Conservation (phyloP, 139 green algal genomes). For the Limnomonas spitsbergensis region DNA sequence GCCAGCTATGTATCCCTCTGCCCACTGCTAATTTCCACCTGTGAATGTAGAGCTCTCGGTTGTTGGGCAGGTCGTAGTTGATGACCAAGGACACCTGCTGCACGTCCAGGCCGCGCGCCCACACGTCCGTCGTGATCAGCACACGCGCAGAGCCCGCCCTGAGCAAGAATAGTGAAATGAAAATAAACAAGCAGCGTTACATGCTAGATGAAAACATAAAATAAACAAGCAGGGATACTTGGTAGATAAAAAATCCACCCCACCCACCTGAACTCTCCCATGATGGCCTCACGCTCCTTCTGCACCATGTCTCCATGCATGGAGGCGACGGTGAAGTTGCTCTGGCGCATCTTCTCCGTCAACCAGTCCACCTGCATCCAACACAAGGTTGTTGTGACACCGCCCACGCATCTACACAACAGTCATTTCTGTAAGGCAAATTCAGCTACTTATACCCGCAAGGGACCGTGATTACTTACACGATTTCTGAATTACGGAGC, state of each 20-base stretch:
- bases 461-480: no score
- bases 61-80: constrained; percentile 99
- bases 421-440: no score
- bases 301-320: constrained; percentile 99
- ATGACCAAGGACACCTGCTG: constrained; percentile 98
- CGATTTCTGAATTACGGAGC: no score
- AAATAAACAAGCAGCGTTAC: constrained; percentile 3
- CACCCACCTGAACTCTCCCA: constrained; percentile 84
- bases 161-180: constrained; percentile 6
- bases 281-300: constrained; percentile 97
- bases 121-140: constrained; percentile 98
- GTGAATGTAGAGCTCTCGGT: constrained; percentile 98
- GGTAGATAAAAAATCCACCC: no score
- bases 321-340: constrained; percentile 96
- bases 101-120: constrained; percentile 96
- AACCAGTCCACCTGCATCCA: constrained; percentile 95
- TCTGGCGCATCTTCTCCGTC: constrained; percentile 92
- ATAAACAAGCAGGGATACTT: no score
- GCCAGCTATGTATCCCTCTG: no score
- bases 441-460: neutral
- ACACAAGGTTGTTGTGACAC: constrained; percentile 1
- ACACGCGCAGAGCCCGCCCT: constrained; percentile 79
- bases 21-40: constrained; percentile 20
- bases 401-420: neutral
- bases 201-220: no score